Percentiles rank a stretch among this genome's conserved stretches.
These are phyloP conservation scores for Xanthoparmelia taractica DNA, from an alignment of 495 filamentous ascomycete species.

Conservation along the genomic window DNA sequence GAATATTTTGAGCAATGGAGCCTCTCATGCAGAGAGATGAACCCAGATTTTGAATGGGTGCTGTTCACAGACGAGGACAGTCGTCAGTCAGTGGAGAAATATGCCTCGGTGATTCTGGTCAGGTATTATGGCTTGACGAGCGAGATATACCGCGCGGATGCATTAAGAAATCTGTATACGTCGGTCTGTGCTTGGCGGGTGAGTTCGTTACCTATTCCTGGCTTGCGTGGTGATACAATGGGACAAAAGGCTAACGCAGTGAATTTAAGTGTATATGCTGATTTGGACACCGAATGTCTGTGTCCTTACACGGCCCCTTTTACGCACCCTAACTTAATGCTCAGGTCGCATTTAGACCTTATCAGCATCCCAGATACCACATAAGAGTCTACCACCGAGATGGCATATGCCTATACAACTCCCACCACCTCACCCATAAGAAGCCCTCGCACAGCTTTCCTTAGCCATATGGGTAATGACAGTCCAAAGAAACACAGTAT, in stretches of 20 bases:
- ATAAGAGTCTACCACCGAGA: too few species aligned
- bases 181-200: neutral
- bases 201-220: neutral
- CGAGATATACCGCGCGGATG: neutral
- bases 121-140: neutral
- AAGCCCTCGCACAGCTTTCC: neutral
- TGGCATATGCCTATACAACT: too few species aligned
- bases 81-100: neutral
- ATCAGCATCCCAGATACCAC: neutral
- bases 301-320: neutral
- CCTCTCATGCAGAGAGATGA: neutral
- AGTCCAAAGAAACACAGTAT: neutral
- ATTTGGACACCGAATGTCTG: neutral
- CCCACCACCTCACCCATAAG: neutral
- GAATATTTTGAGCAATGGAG: neutral
- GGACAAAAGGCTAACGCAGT: neutral
- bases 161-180: neutral
- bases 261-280: neutral
- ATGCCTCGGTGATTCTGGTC: neutral
- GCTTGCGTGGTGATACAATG: neutral
- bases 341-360: neutral
- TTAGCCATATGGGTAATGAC: neutral
- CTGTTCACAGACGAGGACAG: neutral
- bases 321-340: neutral
- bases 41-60: neutral